Evolutionary conservation across 257 asterid species (phyloP).

Genomic region (Plantago ovata): DNA sequence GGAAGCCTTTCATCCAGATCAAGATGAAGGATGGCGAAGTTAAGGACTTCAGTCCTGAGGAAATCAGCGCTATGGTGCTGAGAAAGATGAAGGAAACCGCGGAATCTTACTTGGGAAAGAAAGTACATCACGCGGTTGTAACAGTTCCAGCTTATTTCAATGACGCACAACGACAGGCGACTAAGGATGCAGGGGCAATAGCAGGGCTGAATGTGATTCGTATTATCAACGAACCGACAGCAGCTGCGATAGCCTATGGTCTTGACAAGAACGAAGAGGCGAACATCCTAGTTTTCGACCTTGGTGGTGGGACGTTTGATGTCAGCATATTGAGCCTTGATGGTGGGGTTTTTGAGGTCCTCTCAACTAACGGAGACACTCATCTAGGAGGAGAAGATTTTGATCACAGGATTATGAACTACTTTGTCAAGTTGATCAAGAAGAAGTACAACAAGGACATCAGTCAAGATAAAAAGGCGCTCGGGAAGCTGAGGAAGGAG

Average conservation of each 20-base stretch:
- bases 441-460: constrained; percentile 46
- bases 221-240: constrained; percentile 49
- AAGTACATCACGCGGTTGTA: constrained; percentile 37
- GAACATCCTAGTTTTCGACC: constrained; percentile 49
- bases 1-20: constrained; percentile 40
- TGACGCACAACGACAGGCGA: constrained; percentile 53
- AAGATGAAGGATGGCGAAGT: constrained; percentile 38
- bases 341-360: constrained; percentile 48
- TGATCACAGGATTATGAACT: constrained; percentile 43
- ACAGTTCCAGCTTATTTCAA: constrained; percentile 53
- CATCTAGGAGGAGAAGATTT: no score
- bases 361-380: constrained; percentile 47
- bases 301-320: constrained; percentile 53
- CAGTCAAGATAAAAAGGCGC: constrained; percentile 44
- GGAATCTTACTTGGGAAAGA: constrained; percentile 47
- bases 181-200: constrained; percentile 45
- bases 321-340: constrained; percentile 43
- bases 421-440: constrained; percentile 41
- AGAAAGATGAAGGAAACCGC: constrained; percentile 53
- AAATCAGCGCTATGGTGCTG: constrained; percentile 47
- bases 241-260: constrained; percentile 51
- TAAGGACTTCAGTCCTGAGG: constrained; percentile 50
- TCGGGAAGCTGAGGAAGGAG: constrained; percentile 50
- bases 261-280: constrained; percentile 47
- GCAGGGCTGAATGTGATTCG: constrained; percentile 44